Evolutionary conservation across 2,329 filamentous ascomycete species (phyloP).

Genomic region (Fusarium sp.): DNA sequence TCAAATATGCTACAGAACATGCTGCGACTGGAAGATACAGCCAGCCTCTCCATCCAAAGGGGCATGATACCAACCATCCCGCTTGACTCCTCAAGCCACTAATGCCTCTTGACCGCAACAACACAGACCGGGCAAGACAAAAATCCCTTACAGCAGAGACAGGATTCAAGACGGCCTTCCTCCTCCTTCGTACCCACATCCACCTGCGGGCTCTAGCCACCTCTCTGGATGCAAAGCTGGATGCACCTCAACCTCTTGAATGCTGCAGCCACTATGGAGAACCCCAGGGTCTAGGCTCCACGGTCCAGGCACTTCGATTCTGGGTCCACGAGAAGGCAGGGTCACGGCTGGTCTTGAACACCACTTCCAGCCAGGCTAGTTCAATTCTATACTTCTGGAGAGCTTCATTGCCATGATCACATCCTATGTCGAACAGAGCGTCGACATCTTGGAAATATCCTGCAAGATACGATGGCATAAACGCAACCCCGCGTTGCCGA

Average conservation of each 20-base stretch:
- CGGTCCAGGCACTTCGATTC: slow-evolving; percentile 18
- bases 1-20: slow-evolving; percentile 1
- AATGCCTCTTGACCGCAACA: neutral
- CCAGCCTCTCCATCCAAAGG: slow-evolving; percentile 21
- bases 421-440: neutral
- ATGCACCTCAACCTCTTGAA: slow-evolving; percentile 30
- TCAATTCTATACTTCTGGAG: slow-evolving; percentile 4
- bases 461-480: neutral
- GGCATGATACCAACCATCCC: neutral
- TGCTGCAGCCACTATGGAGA: slow-evolving; percentile 29
- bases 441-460: neutral
- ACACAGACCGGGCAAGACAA: slow-evolving; percentile 3
- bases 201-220: slow-evolving; percentile 5
- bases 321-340: slow-evolving; percentile 29
- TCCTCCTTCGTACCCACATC: slow-evolving; percentile 5
- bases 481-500: slow-evolving; percentile 16
- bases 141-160: slow-evolving; percentile 1
- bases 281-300: slow-evolving; percentile 31
- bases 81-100: neutral
- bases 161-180: neutral
- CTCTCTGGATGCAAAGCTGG: neutral
- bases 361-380: slow-evolving; percentile 7
- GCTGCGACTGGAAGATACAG: neutral
- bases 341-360: slow-evolving; percentile 11
- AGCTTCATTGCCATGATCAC: slow-evolving; percentile 6